phyloP scores from a whole-genome alignment of 176 grass and related monocot genomes.

The Bonia amplexicaulis region DNA sequence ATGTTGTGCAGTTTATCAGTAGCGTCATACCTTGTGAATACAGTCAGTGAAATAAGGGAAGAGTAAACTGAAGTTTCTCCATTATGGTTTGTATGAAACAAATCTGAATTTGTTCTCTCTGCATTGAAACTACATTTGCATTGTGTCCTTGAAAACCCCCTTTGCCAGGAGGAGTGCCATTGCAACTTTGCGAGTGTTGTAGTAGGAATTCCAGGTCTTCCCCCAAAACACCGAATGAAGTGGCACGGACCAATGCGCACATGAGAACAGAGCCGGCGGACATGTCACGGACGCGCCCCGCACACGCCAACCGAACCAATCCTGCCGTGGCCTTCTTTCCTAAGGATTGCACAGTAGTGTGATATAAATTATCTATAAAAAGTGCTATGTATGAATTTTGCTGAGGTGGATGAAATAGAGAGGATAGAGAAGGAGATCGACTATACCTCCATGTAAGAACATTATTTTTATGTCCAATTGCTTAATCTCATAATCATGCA shows the following conservation, averaged over 20 bases:
- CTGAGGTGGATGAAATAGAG: too few relatives aligned
- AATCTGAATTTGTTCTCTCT: neutral
- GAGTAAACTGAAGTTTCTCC: constrained; percentile 34
- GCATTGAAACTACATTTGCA: neutral
- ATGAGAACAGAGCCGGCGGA: neutral
- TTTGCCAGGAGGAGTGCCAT: neutral
- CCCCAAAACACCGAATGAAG: neutral
- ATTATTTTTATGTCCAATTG: too few relatives aligned
- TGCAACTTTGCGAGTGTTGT: neutral
- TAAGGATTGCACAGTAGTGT: neutral
- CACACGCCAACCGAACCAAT: constrained; percentile 10
- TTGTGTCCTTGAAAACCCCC: neutral
- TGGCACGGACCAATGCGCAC: neutral
- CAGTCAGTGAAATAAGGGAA: constrained; percentile 34
- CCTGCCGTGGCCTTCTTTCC: neutral
- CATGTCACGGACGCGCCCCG: constrained; percentile 11
- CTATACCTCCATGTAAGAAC: too few relatives aligned
- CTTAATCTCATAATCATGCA: too few relatives aligned
- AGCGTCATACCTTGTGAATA: constrained; percentile 60
- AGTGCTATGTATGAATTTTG: too few relatives aligned
- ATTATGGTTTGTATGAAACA: constrained; percentile 12
- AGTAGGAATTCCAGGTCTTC: neutral
- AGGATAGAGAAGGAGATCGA: too few relatives aligned
- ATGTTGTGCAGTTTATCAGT: constrained; percentile 48
- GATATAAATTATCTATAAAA: too few relatives aligned